Conservation (phyloP, 2,329 filamentous ascomycete genomes). For the Talaromyces marneffei region DNA sequence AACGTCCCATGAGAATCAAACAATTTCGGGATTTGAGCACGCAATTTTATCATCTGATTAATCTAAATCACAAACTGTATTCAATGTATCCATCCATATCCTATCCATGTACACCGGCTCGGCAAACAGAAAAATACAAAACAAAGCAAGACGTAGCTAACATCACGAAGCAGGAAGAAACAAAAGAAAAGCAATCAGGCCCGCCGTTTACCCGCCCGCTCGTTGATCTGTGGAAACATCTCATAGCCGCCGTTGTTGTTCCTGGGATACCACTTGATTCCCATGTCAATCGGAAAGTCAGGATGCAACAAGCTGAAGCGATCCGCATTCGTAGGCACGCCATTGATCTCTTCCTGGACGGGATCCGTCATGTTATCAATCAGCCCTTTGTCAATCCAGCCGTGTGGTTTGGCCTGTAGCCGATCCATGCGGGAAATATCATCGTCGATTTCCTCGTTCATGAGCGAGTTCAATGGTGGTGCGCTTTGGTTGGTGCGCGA, state of each 20-base stretch:
- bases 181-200: not conserved
- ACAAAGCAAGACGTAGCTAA: not conserved
- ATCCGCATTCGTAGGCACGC: constrained; percentile 28
- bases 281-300: constrained; percentile 40
- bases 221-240: constrained; percentile 21
- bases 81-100: constrained; percentile 1
- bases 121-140: not conserved
- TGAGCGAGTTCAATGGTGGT: constrained; percentile 38
- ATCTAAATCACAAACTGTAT: not conserved
- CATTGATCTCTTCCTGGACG: constrained; percentile 25
- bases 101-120: constrained; percentile 2
- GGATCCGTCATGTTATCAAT: constrained; percentile 36
- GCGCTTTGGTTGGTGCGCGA: constrained; percentile 40
- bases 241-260: constrained; percentile 19
- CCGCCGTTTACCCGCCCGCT: constrained; percentile 13
- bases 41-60: not conserved
- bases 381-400: constrained; percentile 39
- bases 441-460: constrained; percentile 45
- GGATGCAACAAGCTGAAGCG: constrained; percentile 39
- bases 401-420: constrained; percentile 31
- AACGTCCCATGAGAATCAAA: not conserved
- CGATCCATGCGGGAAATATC: constrained; percentile 39
- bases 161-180: not conserved
- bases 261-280: constrained; percentile 37
- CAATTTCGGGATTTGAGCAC: not conserved